Base-by-base conservation (phyloP, 768 basidiomycete species). In the Mycena crocata region DNA sequence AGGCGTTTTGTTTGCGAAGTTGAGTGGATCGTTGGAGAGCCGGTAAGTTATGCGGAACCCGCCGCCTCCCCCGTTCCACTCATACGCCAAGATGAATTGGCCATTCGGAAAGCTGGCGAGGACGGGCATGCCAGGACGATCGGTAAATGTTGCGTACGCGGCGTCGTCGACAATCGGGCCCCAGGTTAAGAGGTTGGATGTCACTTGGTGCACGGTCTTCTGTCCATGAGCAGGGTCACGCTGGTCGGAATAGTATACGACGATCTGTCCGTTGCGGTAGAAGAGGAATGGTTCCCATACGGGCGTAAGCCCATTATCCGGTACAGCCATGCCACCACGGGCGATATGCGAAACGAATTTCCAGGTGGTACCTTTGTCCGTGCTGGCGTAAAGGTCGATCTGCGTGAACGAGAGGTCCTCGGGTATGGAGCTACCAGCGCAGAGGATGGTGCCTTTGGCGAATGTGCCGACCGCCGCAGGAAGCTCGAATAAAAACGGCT, bases 251-350 rank as follows among this genome's bases (percentile, higher is more conserved):
- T 71, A 73, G 45, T 59, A 73, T 3, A 73, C 24, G 30, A 71
- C 70, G 30, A 73, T 57, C 37, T 69, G 67, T 46, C 67, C 57
- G 45, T 67, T 55, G 48, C 42, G 66, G 23, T 62, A 64, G 56
- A 69, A 54, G 40, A 73, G 50, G 65, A 68, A 73, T 2, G 70
- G 70, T 48, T 73, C 72, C 72, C 72, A 73, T 8, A 73, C 72
- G 14, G 70, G 70, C 10, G 72, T 71, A 19, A 37, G 37, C 13
- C 72, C 72, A 37, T 73, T 73, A 31, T 64, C 45, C 17, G 72
- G 69, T 28, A 62, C 21, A 2, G 72, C 70, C 30, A 46, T 49
- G 34, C 72, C 72, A 5, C 72, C 70, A 14, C 64, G 62, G 5
- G 70, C 72, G 44, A 73, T 65, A 31, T 72, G 72, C 34, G 65